Percentiles rank a stretch among this genome's conserved stretches.
phyloP scores from a whole-genome alignment of 805 yeast species.

The Schwanniomyces vanrijiae region DNA sequence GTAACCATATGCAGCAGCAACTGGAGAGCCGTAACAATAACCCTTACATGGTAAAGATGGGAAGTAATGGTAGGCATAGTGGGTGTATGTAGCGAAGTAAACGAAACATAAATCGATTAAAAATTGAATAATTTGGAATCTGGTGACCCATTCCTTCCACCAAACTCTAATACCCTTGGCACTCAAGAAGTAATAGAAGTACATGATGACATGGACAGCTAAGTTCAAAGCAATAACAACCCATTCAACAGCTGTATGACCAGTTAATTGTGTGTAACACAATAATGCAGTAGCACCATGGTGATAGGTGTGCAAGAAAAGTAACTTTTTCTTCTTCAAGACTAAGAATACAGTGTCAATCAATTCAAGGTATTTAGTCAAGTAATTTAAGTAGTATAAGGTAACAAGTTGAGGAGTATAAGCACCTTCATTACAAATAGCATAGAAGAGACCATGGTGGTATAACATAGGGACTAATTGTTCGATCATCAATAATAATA shows the following conservation, averaged over 20 bases:
- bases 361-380: conserved; percentile 86
- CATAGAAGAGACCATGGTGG: conserved; percentile 75
- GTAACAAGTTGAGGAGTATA: conserved; percentile 85
- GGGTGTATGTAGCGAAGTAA: conserved; percentile 91
- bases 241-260: conserved; percentile 91
- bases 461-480: conserved; percentile 79
- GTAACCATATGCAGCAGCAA: conserved; percentile 92
- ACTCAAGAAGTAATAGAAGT: conserved; percentile 93
- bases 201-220: conserved; percentile 94
- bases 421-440: conserved; percentile 74
- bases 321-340: conserved; percentile 84
- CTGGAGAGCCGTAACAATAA: conserved; percentile 87
- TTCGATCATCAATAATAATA: conserved; percentile 73
- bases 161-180: conserved; percentile 93
- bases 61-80: conserved; percentile 72
- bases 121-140: conserved; percentile 93
- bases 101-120: conserved; percentile 86
- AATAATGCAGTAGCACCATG: conserved; percentile 97
- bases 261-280: conserved; percentile 90
- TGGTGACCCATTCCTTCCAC: conserved; percentile 99
- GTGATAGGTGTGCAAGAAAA: conserved; percentile 93
- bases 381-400: conserved; percentile 85
- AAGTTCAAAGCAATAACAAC: conserved; percentile 88
- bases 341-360: conserved; percentile 91
- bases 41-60: conserved; percentile 66